These are phyloP conservation scores for Colletotrichum caudatum DNA, from an alignment of 2,329 filamentous ascomycete genomes.

Conservation along the genomic window DNA sequence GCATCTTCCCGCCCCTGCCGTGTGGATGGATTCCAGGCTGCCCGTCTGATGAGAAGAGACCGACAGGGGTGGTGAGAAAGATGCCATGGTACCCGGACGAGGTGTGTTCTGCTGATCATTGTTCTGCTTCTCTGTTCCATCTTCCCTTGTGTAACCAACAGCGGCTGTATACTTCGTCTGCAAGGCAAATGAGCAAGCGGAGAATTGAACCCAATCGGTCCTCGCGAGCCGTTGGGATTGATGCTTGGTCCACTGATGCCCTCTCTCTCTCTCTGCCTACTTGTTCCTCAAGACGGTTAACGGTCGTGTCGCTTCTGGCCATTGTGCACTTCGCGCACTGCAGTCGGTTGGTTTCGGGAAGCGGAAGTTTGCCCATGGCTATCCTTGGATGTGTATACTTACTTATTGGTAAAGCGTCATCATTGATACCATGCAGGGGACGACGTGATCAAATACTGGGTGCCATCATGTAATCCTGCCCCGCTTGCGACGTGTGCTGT, in stretches of 20 bases:
- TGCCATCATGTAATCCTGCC: slow-evolving; percentile 30
- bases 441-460: slow-evolving; percentile 37
- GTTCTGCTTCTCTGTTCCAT: slow-evolving; percentile 26
- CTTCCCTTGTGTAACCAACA: slow-evolving; percentile 35
- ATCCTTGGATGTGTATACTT: slow-evolving; percentile 25
- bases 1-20: slow-evolving; percentile 42
- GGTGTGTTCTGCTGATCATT: slow-evolving; percentile 39
- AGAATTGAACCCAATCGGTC: neutral
- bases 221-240: neutral
- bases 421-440: slow-evolving; percentile 35
- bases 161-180: slow-evolving; percentile 30
- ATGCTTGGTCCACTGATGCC: slow-evolving; percentile 24
- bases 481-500: slow-evolving; percentile 32
- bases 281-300: neutral
- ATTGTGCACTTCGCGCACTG: slow-evolving; percentile 1
- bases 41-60: slow-evolving; percentile 39
- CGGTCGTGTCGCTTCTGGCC: slow-evolving; percentile 1
- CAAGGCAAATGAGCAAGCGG: neutral
- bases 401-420: slow-evolving; percentile 38
- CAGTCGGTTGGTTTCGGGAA: slow-evolving; percentile 27
- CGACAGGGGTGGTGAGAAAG: slow-evolving; percentile 31
- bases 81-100: slow-evolving; percentile 31
- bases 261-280: neutral
- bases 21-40: slow-evolving; percentile 42
- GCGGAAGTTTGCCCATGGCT: slow-evolving; percentile 17